phyloP scores from a whole-genome alignment of 2,329 filamentous ascomycete genomes.

The Exophiala sp. region DNA sequence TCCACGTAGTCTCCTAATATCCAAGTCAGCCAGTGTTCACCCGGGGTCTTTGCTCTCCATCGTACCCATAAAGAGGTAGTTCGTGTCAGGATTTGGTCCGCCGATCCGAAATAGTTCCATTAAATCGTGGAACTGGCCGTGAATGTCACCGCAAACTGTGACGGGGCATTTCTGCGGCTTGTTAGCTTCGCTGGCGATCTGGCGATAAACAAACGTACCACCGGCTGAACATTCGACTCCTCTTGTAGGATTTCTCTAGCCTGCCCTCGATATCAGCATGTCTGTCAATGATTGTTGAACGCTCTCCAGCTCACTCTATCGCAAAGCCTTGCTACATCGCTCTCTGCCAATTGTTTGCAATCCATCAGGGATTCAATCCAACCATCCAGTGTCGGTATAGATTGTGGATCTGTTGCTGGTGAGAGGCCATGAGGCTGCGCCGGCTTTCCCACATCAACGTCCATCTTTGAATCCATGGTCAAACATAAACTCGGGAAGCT shows the following conservation, averaged over 20 bases:
- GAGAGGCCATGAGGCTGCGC: constrained; percentile 71
- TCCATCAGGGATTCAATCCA: constrained; percentile 98
- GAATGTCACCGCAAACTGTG: constrained; percentile 97
- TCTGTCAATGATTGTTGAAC: constrained; percentile 9
- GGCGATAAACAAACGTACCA: constrained; percentile 54
- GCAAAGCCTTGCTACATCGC: constrained; percentile 91
- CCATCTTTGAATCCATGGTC: constrained; percentile 95
- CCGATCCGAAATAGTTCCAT: constrained; percentile 99
- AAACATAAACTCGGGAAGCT: constrained; percentile 22
- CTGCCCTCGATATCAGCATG: constrained; percentile 43
- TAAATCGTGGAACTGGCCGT: constrained; percentile 96
- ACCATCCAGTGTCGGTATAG: constrained; percentile 87
- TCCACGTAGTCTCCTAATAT: constrained; percentile 88
- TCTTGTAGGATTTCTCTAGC: constrained; percentile 94
- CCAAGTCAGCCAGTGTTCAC: constrained; percentile 7
- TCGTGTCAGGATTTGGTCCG: constrained; percentile 94
- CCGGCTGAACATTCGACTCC: constrained; percentile 97
- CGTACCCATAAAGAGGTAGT: constrained; percentile 98
- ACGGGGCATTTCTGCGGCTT: constrained; percentile 81
- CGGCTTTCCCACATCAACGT: constrained; percentile 80
- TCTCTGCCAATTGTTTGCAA: constrained; percentile 95
- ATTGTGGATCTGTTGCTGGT: constrained; percentile 72
- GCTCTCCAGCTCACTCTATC: constrained; percentile 67
- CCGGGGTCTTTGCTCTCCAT: background rate
- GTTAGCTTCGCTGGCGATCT: constrained; percentile 12